A percentile compares a stretch with the other conserved stretches of the same genome.
phyloP scores from a whole-genome alignment of 768 basidiomycete genomes.

The Leccinum pellstonianum region DNA sequence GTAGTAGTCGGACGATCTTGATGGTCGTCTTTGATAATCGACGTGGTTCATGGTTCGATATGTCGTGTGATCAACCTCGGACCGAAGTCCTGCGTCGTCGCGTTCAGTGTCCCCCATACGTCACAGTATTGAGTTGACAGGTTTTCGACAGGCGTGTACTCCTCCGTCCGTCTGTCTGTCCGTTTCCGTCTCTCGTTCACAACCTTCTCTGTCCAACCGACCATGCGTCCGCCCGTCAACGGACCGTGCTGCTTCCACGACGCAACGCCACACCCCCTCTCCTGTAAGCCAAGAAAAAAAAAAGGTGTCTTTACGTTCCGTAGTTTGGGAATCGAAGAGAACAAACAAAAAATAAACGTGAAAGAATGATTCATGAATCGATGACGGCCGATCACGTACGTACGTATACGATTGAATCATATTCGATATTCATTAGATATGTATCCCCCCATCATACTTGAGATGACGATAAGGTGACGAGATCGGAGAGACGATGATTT shows the following conservation, averaged over 20 bases:
- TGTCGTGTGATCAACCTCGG: not conserved
- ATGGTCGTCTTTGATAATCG: slow-evolving; percentile 15
- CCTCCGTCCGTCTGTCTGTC: not conserved
- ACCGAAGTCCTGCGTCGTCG: not conserved
- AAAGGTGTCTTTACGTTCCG: not conserved
- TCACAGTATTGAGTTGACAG: not conserved
- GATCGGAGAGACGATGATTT: too few relatives aligned
- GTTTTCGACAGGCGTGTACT: not conserved
- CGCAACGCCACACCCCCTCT: slow-evolving; percentile 7
- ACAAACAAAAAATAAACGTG: not conserved
- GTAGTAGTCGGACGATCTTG: slow-evolving; percentile 12
- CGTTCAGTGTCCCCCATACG: not conserved
- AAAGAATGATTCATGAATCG: not conserved
- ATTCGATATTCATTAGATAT: too few relatives aligned
- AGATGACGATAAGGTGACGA: too few relatives aligned
- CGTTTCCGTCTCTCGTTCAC: not conserved
- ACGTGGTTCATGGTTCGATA: slow-evolving; percentile 1
- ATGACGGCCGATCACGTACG: not conserved
- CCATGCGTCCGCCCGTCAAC: not conserved
- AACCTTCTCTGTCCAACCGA: not conserved
- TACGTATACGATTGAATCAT: not conserved
- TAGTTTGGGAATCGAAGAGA: not conserved
- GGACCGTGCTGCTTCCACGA: slow-evolving; percentile 6
- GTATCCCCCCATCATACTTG: too few relatives aligned
- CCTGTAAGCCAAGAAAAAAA: not conserved